phyloP scores from a whole-genome alignment of 192 early-diverging fungal genomes.

The Spizellomyces sp. region DNA sequence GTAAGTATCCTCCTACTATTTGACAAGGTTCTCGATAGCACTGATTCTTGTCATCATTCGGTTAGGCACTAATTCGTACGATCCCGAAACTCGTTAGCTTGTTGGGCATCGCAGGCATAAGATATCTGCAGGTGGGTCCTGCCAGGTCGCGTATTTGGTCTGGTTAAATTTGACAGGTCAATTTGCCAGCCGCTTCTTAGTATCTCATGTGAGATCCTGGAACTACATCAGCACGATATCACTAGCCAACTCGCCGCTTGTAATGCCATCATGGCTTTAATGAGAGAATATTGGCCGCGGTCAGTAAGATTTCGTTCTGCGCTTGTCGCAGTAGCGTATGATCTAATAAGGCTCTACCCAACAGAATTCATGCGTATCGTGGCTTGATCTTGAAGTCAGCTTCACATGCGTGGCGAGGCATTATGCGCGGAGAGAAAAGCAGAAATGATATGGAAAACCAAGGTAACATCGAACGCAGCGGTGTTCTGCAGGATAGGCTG shows the following conservation, averaged over 20 bases:
- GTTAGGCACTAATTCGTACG: conserved; percentile 1
- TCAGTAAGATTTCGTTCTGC: neutral
- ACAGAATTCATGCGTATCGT: conserved; percentile 23
- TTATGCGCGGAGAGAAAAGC: neutral
- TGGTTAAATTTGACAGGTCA: neutral
- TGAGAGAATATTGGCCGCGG: conserved; percentile 32
- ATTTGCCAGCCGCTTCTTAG: conserved; percentile 23
- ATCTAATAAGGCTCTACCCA: neutral
- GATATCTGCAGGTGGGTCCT: neutral
- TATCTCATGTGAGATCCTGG: conserved; percentile 29
- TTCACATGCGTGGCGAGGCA: conserved; percentile 29
- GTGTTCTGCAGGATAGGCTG: too few relatives aligned
- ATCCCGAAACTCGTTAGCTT: conserved; percentile 1
- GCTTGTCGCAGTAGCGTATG: conserved; percentile 3
- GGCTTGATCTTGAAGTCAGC: conserved; percentile 26
- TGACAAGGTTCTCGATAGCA: neutral
- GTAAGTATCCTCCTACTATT: conserved; percentile 6
- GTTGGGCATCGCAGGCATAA: neutral
- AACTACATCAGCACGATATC: conserved; percentile 32
- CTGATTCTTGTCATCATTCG: neutral
- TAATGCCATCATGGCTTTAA: conserved; percentile 12
- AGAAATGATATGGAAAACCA: neutral
- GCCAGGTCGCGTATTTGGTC: too few relatives aligned
- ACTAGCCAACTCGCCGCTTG: conserved; percentile 31
- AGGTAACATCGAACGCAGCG: too few relatives aligned